Evolutionary conservation across 2,329 filamentous ascomycete genomes (phyloP), one percentile per base, ranked within the genome.

Genomic region (Talaromyces sp.): DNA sequence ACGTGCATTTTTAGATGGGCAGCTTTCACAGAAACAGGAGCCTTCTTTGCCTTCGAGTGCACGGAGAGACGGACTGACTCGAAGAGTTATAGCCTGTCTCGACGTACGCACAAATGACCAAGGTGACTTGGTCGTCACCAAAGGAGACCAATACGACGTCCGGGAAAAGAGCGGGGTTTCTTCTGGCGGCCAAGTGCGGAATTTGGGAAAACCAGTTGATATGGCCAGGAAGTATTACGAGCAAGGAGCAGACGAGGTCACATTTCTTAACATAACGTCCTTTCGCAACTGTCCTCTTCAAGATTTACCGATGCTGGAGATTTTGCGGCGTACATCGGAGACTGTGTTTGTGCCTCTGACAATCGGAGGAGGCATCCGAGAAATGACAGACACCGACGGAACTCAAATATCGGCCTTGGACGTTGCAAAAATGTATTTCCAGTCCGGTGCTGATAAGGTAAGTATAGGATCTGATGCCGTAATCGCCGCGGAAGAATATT

Each of bases 61-160:
- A 58, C 63, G 61, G 40, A 66, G 61, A 33, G 85, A 91, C 64
- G 92, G 91, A 17, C 80, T 99, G 53, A 99, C 94, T n/a, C 82
- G 91, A 60, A 85, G 94, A 63, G 85, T 99, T 53, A 97, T 99
- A 70, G 94, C 94, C 28, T 99, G 94, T 70, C 85, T 99, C 28
- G 94, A 99, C 70, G 94, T 99, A 53, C 88, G 94, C 43, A 85
- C 92, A 55, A 99, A 99, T 73, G 94, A 99, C 72, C 81, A 88
- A 61, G 94, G 94, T 35, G 94, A 99, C 73, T 81, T 99, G 9
- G 94, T 99, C 0, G 94, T 99, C 37, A 99, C 94, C 13, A 99
- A 99, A 75, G 94, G 94, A 58, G 94, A 99, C 75, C 93, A 97
- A 74, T 99, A 99, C 77, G 94, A 99, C 69, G 94, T 99, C 6